Evolutionary conservation across 305 asterid species (phyloP).

Genomic region (Rubia peregrina): DNA sequence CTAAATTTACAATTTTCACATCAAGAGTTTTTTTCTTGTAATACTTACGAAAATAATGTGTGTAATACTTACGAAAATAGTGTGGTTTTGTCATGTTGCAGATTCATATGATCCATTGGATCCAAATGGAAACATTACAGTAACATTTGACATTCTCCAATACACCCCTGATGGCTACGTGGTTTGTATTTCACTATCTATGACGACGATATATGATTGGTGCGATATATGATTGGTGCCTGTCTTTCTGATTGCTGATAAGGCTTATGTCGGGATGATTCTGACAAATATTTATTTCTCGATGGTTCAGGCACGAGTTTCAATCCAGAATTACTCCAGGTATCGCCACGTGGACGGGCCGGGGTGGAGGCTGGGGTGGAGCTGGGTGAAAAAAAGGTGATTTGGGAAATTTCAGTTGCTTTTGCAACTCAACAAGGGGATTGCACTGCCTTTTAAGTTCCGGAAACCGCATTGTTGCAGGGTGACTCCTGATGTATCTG

Average conservation of each 20-base stretch:
- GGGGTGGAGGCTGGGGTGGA: slow-evolving; percentile 72
- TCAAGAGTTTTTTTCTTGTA: not conserved
- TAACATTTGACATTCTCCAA: slow-evolving; percentile 43
- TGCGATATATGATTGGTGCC: too few species aligned
- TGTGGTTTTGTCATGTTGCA: slow-evolving; percentile 25
- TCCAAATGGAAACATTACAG: slow-evolving; percentile 55
- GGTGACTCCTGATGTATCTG: slow-evolving; percentile 38
- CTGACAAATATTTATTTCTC: not conserved
- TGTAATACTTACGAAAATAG: too few species aligned
- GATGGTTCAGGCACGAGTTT: slow-evolving; percentile 45
- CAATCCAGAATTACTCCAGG: slow-evolving; percentile 53
- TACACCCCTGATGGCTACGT: slow-evolving; percentile 53
- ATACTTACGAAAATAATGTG: not conserved
- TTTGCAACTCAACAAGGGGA: slow-evolving; percentile 51
- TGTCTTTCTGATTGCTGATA: too few species aligned
- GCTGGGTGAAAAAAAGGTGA: slow-evolving; percentile 47
- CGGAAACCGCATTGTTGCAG: slow-evolving; percentile 56
- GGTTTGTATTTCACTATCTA: too few species aligned
- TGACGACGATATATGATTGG: too few species aligned
- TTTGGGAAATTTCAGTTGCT: slow-evolving; percentile 60
- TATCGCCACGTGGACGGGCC: slow-evolving; percentile 55
- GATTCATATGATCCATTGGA: slow-evolving; percentile 72
- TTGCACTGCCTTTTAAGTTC: slow-evolving; percentile 39
- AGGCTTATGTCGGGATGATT: too few species aligned
- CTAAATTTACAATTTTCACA: not conserved